These are phyloP conservation scores for Argentina anserina DNA, from an alignment of 306 rosid species.

Conservation along the genomic window DNA sequence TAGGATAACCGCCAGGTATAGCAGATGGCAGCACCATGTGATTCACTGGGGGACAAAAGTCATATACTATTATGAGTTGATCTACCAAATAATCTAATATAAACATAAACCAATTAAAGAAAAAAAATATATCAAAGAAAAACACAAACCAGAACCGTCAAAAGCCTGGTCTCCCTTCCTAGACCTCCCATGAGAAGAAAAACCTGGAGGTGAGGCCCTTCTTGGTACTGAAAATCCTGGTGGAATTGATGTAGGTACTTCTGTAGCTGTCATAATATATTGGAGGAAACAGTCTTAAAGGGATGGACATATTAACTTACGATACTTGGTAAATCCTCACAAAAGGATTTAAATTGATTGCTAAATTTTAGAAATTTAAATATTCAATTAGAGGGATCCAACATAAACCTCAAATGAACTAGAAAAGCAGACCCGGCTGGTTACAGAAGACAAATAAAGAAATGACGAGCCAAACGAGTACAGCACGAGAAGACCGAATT, in stretches of 20 bases:
- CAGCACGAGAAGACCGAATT: not conserved
- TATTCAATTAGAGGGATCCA: not conserved
- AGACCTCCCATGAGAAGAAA: conserved; percentile 11
- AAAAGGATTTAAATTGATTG: not conserved
- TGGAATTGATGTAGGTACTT: not conserved
- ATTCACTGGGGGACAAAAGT: conserved; percentile 3
- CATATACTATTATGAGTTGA: not conserved
- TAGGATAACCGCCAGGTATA: not conserved
- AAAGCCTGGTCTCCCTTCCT: conserved; percentile 1
- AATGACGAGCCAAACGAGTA: not conserved
- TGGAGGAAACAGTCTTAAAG: not conserved
- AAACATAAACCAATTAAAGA: not conserved
- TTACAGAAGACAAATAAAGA: not conserved
- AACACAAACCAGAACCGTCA: conserved; percentile 5
- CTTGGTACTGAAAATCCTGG: conserved; percentile 19
- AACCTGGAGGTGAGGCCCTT: conserved; percentile 18
- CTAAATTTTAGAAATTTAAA: not conserved
- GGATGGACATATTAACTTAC: not conserved
- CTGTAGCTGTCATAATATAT: not conserved
- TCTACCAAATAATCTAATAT: not conserved
- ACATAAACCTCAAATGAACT: conserved; percentile 5
- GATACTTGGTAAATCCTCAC: not conserved
- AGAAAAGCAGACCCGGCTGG: not conserved
- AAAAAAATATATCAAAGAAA: not conserved
- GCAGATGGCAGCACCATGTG: not conserved